Evolutionary conservation across 441 rosid genomes (phyloP).

Genomic region (Gossypium gossypioides): DNA sequence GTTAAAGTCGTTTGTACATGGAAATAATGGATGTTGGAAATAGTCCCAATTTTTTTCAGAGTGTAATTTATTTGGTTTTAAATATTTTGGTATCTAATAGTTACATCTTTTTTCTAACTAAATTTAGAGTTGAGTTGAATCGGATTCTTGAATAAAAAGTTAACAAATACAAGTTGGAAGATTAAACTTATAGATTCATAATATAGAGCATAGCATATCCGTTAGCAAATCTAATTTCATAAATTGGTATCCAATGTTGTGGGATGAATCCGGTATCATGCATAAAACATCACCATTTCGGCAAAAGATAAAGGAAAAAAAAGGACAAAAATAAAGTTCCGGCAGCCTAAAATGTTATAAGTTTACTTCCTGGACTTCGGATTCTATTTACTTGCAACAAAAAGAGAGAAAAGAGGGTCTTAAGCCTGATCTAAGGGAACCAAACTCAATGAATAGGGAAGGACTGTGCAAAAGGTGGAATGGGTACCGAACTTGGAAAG

Average conservation of each 20-base stretch:
- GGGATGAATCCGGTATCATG: background rate
- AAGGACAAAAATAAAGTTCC: background rate
- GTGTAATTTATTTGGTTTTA: too few species aligned
- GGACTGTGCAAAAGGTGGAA: slow-evolving; percentile 16
- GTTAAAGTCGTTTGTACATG: too few species aligned
- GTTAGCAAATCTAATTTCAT: background rate
- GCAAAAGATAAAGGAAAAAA: background rate
- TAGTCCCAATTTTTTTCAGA: too few species aligned
- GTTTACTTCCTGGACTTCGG: background rate
- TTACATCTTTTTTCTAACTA: too few species aligned
- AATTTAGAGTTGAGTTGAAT: too few species aligned
- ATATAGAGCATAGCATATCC: background rate
- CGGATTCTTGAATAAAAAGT: too few species aligned
- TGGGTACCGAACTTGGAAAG: slow-evolving; percentile 11
- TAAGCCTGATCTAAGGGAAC: slow-evolving; percentile 17
- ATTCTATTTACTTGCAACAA: background rate
- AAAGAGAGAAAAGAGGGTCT: background rate
- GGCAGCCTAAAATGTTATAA: too few species aligned
- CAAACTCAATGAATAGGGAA: slow-evolving; percentile 31
- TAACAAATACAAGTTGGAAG: too few species aligned
- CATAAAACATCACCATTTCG: background rate
- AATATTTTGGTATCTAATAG: too few species aligned
- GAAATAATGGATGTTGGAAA: too few species aligned
- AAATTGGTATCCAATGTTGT: too few species aligned
- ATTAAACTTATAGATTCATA: too few species aligned